Percentiles rank a stretch among this genome's conserved stretches.
Evolutionary conservation across 148 eudicot genomes (phyloP).

Genomic region (Chenopodium formosanum): DNA sequence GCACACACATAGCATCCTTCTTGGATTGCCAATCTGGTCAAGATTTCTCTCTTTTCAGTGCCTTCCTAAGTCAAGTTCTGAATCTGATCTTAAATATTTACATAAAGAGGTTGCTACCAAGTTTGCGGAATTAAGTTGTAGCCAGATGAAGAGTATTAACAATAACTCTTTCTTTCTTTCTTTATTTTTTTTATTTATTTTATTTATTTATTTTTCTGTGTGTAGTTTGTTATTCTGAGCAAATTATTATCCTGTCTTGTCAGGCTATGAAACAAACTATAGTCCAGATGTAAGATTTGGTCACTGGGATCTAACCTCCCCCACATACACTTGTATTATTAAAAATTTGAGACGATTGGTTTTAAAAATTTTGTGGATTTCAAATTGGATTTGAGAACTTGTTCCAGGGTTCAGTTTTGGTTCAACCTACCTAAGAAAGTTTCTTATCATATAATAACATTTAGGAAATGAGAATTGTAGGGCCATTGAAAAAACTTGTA

Average conservation of each 20-base stretch:
- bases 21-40: too few species aligned
- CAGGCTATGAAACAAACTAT: not conserved
- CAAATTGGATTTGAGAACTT: not conserved
- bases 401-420: not conserved
- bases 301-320: not conserved
- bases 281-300: not conserved
- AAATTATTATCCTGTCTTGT: not conserved
- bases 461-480: not conserved
- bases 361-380: not conserved
- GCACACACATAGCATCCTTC: too few species aligned
- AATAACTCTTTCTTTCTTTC: too few species aligned
- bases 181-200: too few species aligned
- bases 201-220: too few species aligned
- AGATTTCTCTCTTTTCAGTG: too few species aligned
- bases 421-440: not conserved
- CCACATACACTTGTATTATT: not conserved
- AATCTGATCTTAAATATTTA: not conserved
- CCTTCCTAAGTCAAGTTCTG: not conserved
- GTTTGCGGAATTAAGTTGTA: constrained; percentile 10
- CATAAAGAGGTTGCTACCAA: not conserved
- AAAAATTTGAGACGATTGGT: not conserved
- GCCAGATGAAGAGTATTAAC: constrained; percentile 1
- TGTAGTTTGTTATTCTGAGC: not conserved
- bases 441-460: constrained; percentile 4
- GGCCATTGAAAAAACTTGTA: not conserved